phyloP scores from a whole-genome alignment of 768 basidiomycete genomes.

The Panus rudis region DNA sequence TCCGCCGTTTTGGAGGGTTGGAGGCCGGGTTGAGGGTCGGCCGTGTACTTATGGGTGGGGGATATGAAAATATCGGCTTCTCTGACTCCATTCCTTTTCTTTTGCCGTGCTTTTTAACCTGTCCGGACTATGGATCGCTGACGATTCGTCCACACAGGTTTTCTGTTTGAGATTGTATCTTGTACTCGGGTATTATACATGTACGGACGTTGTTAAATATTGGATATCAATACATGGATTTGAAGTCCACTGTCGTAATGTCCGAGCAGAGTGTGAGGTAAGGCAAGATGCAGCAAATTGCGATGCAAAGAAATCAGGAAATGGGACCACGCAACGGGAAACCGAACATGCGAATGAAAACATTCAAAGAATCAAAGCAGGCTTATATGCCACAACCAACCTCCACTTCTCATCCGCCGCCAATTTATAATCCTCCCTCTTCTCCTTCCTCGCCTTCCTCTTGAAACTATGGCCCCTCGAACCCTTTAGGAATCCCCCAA shows the following conservation, averaged over 20 bases:
- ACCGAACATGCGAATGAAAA: not conserved
- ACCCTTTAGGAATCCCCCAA: no score
- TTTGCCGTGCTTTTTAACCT: no score
- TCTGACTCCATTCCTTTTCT: conserved; percentile 35
- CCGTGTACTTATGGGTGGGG: conserved; percentile 28
- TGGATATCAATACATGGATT: conserved; percentile 1
- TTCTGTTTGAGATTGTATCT: not conserved
- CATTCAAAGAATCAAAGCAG: not conserved
- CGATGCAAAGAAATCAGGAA: not conserved
- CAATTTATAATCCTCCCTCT: conserved; percentile 1
- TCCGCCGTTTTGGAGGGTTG: conserved; percentile 44
- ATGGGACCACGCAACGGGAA: not conserved
- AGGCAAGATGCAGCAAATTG: not conserved
- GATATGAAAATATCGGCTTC: conserved; percentile 59
- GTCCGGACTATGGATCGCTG: no score
- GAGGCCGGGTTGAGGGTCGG: conserved; percentile 24
- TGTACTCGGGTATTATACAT: not conserved
- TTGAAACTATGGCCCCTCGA: no score
- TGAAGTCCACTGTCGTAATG: not conserved
- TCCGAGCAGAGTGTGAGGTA: not conserved
- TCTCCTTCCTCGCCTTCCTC: not conserved
- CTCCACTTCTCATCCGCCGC: conserved; percentile 12
- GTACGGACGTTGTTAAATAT: not conserved
- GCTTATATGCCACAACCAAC: conserved; percentile 10
- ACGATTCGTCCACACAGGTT: not conserved